Conservation (phyloP, 345 rosid species). For the Fremontodendron californicum region DNA sequence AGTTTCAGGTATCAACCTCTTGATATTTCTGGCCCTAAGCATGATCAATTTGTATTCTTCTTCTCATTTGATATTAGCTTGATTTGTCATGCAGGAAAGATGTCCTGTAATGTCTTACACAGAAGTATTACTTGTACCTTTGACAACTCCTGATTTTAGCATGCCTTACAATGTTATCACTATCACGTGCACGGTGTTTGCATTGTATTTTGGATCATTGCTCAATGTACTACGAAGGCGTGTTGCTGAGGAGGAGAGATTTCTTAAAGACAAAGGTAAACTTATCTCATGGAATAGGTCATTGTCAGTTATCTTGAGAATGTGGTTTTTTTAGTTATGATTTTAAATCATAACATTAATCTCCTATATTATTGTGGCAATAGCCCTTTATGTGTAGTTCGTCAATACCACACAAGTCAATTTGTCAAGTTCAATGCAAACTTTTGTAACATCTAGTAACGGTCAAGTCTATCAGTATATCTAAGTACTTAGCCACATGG, state of each 20-base stretch:
- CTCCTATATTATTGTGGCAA: background rate
- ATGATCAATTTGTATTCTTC: background rate
- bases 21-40: background rate
- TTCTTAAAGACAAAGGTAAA: constrained; percentile 64
- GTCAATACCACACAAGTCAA: background rate
- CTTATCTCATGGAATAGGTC: constrained; percentile 1
- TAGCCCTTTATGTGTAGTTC: background rate
- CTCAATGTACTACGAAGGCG: constrained; percentile 79
- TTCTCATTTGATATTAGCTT: constrained; percentile 10
- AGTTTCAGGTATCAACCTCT: constrained; percentile 48
- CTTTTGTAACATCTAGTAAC: constrained; percentile 1
- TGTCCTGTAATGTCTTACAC: constrained; percentile 66
- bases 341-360: background rate
- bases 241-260: constrained; percentile 73
- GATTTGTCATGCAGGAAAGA: constrained; percentile 52
- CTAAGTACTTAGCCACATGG: background rate
- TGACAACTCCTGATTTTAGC: constrained; percentile 98
- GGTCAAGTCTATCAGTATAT: background rate
- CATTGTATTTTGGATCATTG: constrained; percentile 84
- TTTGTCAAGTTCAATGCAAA: constrained; percentile 3
- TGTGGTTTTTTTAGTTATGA: background rate
- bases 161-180: constrained; percentile 99
- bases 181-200: constrained; percentile 83
- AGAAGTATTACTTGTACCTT: constrained; percentile 84
- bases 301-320: background rate